Percentiles rank a stretch among this genome's conserved stretches.
These are phyloP conservation scores for Globisporangium nodosum DNA, from an alignment of 352 stramenopile species.

Conservation along the genomic window DNA sequence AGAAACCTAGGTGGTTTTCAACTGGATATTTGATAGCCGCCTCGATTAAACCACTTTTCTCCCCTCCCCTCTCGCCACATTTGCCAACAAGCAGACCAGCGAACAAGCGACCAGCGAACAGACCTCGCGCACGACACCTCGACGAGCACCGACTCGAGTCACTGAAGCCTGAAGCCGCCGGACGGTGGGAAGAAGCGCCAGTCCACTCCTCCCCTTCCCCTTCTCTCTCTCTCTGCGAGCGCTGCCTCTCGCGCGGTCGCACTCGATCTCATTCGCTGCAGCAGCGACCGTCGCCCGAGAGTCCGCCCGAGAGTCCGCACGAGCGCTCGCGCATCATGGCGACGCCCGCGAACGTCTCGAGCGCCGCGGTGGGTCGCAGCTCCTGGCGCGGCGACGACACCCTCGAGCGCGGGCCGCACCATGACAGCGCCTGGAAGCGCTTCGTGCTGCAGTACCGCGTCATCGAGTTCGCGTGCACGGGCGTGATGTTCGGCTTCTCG, in stretches of 20 bases:
- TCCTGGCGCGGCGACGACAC: slow-evolving; percentile 10
- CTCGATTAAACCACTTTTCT: too few species aligned
- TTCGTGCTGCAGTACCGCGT: slow-evolving; percentile 35
- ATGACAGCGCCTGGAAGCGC: slow-evolving; percentile 15
- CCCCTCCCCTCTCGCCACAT: neutral
- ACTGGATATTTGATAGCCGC: too few species aligned
- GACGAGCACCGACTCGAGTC: neutral
- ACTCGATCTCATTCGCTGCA: slow-evolving; percentile 1
- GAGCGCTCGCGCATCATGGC: slow-evolving; percentile 9
- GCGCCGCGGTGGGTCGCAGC: neutral
- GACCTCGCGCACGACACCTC: neutral
- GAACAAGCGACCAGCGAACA: neutral
- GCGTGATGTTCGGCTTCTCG: slow-evolving; percentile 39
- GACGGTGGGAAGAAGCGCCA: neutral
- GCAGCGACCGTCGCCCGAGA: too few species aligned
- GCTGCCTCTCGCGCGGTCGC: neutral
- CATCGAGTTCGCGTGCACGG: slow-evolving; percentile 45
- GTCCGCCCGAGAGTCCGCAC: neutral
- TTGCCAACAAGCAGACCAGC: neutral
- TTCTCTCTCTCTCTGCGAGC: neutral
- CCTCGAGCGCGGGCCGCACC: slow-evolving; percentile 9
- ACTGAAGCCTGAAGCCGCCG: too few species aligned
- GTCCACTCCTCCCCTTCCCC: neutral
- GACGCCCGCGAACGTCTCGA: slow-evolving; percentile 1
- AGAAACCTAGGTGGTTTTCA: too few species aligned